Conservation (phyloP, 768 basidiomycete genomes). For the Mycena olivaceomarginata region DNA sequence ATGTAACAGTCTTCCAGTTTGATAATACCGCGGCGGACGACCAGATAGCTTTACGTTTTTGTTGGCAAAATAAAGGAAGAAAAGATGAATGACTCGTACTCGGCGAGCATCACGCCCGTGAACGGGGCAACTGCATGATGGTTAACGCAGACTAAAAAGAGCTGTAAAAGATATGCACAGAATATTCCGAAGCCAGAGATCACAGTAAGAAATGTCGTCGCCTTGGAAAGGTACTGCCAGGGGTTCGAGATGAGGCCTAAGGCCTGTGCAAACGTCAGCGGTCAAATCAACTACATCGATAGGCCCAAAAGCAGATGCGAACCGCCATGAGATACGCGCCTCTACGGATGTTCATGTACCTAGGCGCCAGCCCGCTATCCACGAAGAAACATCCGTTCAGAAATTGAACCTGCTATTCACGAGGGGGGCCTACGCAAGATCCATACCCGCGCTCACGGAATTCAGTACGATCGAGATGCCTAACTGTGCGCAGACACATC, state of each 20-base stretch:
- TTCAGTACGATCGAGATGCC: slow-evolving; percentile 46
- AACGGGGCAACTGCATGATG: slow-evolving; percentile 26
- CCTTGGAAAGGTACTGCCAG: slow-evolving; percentile 29
- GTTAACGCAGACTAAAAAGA: slow-evolving; percentile 25
- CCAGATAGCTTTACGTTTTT: slow-evolving; percentile 28
- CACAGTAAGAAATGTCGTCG: slow-evolving; percentile 30
- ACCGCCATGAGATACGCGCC: slow-evolving; percentile 25
- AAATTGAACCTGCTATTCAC: slow-evolving; percentile 32
- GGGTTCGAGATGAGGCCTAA: slow-evolving; percentile 30
- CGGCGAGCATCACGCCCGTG: slow-evolving; percentile 29
- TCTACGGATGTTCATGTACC: slow-evolving; percentile 26
- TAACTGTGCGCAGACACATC: slow-evolving; percentile 44
- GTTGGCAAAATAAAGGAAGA: slow-evolving; percentile 24
- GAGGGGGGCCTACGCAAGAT: slow-evolving; percentile 42
- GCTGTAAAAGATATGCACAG: slow-evolving; percentile 28
- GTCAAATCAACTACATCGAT: slow-evolving; percentile 42
- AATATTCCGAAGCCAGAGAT: slow-evolving; percentile 31
- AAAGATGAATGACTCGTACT: slow-evolving; percentile 27
- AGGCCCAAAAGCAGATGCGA: slow-evolving; percentile 33
- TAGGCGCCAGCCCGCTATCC: slow-evolving; percentile 29
- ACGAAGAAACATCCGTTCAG: slow-evolving; percentile 32
- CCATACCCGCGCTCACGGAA: slow-evolving; percentile 46
- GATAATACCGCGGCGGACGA: slow-evolving; percentile 31
- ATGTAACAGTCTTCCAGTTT: slow-evolving; percentile 32
- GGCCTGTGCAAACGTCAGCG: slow-evolving; percentile 30